These are phyloP conservation scores for Yamadazyma atlantica DNA, from an alignment of 1,139 yeast species.

Conservation along the genomic window DNA sequence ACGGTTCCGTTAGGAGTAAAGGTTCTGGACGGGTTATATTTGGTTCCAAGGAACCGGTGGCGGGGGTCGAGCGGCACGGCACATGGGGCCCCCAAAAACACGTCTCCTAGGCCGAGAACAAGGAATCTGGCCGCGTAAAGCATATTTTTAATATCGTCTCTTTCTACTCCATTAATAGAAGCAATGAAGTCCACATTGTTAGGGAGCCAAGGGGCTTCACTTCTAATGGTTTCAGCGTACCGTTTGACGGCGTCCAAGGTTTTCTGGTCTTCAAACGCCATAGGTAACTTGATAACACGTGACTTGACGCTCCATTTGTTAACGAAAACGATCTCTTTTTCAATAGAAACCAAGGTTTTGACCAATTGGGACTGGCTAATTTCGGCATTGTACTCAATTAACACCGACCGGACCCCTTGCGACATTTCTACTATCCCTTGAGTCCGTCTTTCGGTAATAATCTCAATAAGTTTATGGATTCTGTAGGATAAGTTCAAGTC, in stretches of 20 bases:
- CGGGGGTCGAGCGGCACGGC: conserved; percentile 98
- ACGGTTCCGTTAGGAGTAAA: conserved; percentile 96
- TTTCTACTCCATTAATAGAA: conserved; percentile 74
- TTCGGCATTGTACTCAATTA: conserved; percentile 74
- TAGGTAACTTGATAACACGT: conserved; percentile 79
- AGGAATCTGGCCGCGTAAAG: conserved; percentile 84
- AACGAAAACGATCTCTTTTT: conserved; percentile 67
- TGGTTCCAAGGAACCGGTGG: conserved; percentile 86
- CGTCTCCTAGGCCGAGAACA: conserved; percentile 95
- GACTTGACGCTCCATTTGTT: conserved; percentile 86
- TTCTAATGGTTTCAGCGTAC: conserved; percentile 89
- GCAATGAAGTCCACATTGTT: conserved; percentile 95
- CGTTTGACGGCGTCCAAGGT: conserved; percentile 87
- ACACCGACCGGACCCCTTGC: conserved; percentile 92
- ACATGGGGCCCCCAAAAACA: conserved; percentile 96
- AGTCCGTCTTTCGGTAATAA: conserved; percentile 64
- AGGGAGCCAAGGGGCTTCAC: conserved; percentile 96
- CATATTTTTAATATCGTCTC: conserved; percentile 78
- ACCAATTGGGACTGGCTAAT: conserved; percentile 63
- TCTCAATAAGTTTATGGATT: conserved; percentile 75
- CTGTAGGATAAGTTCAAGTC: conserved; percentile 85
- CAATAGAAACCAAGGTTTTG: conserved; percentile 67
- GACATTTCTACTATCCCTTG: conserved; percentile 92
- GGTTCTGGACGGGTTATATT: conserved; percentile 95
- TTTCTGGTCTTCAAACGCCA: conserved; percentile 93